A percentile compares a stretch with the other conserved stretches of the same genome.
Conservation (phyloP, 441 rosid species). For the Gossypium lobatum region DNA sequence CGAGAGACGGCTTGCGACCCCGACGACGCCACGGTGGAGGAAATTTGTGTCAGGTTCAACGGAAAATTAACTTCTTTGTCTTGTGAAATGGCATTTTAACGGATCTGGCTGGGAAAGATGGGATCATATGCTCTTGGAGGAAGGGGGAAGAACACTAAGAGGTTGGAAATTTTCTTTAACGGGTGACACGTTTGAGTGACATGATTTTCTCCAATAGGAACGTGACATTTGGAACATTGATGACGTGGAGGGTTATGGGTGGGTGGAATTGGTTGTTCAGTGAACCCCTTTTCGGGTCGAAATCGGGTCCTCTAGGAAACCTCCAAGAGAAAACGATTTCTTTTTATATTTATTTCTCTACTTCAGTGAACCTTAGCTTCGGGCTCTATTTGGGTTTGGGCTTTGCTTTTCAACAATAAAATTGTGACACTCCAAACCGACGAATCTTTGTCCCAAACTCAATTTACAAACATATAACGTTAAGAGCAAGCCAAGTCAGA, state of each 20-base stretch:
- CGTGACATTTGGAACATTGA: background rate
- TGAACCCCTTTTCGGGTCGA: background rate
- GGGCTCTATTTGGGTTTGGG: background rate
- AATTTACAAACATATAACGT: background rate
- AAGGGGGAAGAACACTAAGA: background rate
- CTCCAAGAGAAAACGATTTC: background rate
- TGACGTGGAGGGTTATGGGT: background rate
- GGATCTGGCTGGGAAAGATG: background rate
- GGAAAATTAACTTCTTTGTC: background rate
- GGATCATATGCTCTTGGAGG: background rate
- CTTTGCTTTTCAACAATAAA: background rate
- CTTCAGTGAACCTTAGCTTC: background rate
- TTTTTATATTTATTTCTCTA: background rate
- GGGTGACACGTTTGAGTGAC: background rate
- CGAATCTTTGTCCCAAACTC: no score
- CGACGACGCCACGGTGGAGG: constrained; percentile 76
- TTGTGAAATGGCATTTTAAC: background rate
- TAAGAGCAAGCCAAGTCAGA: background rate
- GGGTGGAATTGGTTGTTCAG: background rate
- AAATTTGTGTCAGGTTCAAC: background rate
- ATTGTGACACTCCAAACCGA: background rate
- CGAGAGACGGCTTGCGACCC: constrained; percentile 48
- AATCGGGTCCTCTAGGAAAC: background rate
- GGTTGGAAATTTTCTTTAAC: background rate
- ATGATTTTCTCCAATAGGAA: background rate